Percentiles rank a stretch among this genome's conserved stretches.
These are phyloP conservation scores for Pelargonium fulgidum DNA, from an alignment of 441 rosid genomes.

Conservation along the genomic window DNA sequence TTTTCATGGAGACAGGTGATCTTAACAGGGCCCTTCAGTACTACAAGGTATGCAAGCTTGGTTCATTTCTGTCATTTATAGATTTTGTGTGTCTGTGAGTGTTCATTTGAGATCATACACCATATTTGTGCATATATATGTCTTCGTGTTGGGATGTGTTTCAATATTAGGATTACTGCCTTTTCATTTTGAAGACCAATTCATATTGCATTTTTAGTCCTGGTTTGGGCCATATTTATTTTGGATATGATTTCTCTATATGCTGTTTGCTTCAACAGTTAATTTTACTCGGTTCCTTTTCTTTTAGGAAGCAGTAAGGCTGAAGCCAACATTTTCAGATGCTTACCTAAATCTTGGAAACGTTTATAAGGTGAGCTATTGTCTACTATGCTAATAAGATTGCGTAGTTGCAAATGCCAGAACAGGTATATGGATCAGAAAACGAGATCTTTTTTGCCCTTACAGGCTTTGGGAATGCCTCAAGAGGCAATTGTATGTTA, in stretches of 20 bases:
- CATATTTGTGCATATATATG: not conserved
- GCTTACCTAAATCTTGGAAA: slow-evolving; percentile 94
- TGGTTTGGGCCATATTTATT: not conserved
- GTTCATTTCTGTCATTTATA: not conserved
- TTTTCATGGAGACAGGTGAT: slow-evolving; percentile 97
- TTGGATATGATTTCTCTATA: slow-evolving; percentile 3
- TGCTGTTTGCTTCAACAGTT: not conserved
- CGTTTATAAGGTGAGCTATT: slow-evolving; percentile 80
- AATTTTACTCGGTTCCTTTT: not conserved
- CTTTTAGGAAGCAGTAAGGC: slow-evolving; percentile 87
- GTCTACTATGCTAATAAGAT: slow-evolving; percentile 21
- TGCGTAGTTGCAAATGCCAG: slow-evolving; percentile 30
- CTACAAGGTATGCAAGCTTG: slow-evolving; percentile 57
- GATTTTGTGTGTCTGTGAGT: not conserved
- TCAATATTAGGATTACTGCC: not conserved
- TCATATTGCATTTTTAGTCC: not conserved
- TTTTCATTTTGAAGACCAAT: not conserved
- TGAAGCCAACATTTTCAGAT: slow-evolving; percentile 83
- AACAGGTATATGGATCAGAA: slow-evolving; percentile 27
- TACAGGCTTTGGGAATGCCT: slow-evolving; percentile 89
- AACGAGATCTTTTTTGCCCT: slow-evolving; percentile 25
- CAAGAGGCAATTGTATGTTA: slow-evolving; percentile 89
- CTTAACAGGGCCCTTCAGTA: slow-evolving; percentile 88
- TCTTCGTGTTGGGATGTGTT: not conserved
- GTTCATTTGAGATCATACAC: not conserved